These are phyloP conservation scores for Colletotrichum musae DNA, from an alignment of 2,329 filamentous ascomycete genomes.

Conservation along the genomic window DNA sequence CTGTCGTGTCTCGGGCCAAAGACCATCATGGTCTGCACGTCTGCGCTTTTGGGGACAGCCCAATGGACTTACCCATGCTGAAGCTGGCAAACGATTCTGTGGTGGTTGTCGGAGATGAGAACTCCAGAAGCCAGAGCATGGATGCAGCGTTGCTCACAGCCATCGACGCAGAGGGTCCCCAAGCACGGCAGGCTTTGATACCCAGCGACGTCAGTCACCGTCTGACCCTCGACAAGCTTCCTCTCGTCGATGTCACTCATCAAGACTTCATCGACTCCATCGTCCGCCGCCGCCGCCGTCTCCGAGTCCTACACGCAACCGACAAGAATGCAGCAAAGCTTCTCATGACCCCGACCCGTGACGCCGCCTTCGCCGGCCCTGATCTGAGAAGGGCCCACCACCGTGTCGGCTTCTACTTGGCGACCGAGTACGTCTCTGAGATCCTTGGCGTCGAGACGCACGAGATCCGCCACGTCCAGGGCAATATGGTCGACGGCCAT, in stretches of 20 bases:
- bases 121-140: constrained; percentile 66
- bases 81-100: constrained; percentile 65
- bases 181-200: constrained; percentile 62
- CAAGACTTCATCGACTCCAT: constrained; percentile 43
- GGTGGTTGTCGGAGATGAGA: constrained; percentile 67
- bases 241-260: constrained; percentile 53
- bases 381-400: constrained; percentile 64
- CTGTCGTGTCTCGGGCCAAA: constrained; percentile 59
- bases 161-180: constrained; percentile 57
- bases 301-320: constrained; percentile 59
- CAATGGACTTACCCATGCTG: constrained; percentile 72
- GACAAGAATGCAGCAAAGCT: constrained; percentile 61
- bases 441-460: constrained; percentile 65
- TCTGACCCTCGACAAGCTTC: constrained; percentile 59
- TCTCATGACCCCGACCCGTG: constrained; percentile 67
- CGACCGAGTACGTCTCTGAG: constrained; percentile 60
- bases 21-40: constrained; percentile 51
- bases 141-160: constrained; percentile 58
- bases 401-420: constrained; percentile 67
- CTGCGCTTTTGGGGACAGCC: constrained; percentile 73
- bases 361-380: constrained; percentile 63
- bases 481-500: constrained; percentile 58
- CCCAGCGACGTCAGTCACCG: constrained; percentile 56
- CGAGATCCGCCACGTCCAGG: constrained; percentile 67
- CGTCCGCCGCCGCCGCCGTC: background rate